phyloP scores from a whole-genome alignment of 2,329 filamentous ascomycete genomes.

The Colletotrichum higginsianum region DNA sequence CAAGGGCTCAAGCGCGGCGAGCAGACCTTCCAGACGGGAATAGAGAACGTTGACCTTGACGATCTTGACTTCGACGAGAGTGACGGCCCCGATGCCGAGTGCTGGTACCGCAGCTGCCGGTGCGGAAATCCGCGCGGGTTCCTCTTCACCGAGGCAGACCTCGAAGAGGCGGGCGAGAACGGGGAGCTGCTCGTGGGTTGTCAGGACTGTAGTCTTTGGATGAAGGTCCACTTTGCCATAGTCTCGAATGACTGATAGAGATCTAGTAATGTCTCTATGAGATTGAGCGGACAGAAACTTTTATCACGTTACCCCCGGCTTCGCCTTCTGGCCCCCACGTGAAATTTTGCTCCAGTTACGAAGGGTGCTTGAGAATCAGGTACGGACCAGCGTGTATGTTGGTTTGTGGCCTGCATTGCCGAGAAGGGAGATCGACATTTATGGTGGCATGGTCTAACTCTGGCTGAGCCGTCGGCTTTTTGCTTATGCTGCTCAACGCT shows the following conservation, averaged over 20 bases:
- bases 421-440: too few species aligned
- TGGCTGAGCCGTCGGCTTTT: background rate
- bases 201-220: slow-evolving; percentile 76
- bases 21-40: slow-evolving; percentile 67
- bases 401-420: background rate
- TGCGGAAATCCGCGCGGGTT: slow-evolving; percentile 76
- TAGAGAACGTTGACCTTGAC: slow-evolving; percentile 77
- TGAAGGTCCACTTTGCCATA: slow-evolving; percentile 75
- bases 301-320: background rate
- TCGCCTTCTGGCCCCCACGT: too few species aligned
- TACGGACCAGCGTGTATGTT: background rate
- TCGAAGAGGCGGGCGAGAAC: slow-evolving; percentile 71
- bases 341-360: background rate
- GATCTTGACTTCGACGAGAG: slow-evolving; percentile 70
- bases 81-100: slow-evolving; percentile 46
- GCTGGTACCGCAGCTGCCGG: slow-evolving; percentile 73
- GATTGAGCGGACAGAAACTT: background rate
- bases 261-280: background rate
- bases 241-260: slow-evolving; percentile 54
- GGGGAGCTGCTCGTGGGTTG: slow-evolving; percentile 77
- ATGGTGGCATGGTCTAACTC: too few species aligned
- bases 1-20: slow-evolving; percentile 44
- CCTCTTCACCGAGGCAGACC: slow-evolving; percentile 70
- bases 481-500: background rate
- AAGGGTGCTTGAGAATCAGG: background rate